Evolutionary conservation across 495 filamentous ascomycete species (phyloP), one percentile per base, ranked within the genome.

Genomic region (Aspergillus indologenus): DNA sequence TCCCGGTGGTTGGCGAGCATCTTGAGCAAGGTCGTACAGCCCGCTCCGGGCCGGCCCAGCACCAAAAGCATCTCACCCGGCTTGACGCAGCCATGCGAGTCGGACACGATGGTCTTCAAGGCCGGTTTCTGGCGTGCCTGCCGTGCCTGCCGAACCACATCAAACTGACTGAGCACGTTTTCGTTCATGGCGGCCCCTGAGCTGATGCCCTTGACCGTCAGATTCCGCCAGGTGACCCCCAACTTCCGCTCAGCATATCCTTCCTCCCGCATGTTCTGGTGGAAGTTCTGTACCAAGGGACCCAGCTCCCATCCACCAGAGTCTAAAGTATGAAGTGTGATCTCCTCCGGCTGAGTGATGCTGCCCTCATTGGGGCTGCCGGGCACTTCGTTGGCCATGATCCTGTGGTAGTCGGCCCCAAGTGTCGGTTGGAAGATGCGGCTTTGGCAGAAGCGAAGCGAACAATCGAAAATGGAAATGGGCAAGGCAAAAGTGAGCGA

Each of bases 1-100:
- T 69, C 75, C 58, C 83, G 70, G 52, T 82, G 79, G 59, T 85
- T 85, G 14, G 82, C 75, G 9, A 89, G 75, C 11, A 82, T 79
- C 65, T 87, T 87, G 14, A 89, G 54, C n/a, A 75, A 50, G 1
- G 72, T 75, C 9, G 63, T 66, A 45, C 70, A 75, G n/a, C 71
- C 71, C 5, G 60, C 61, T 15, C 71, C 71, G 15, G 71, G 71
- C 0, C 71, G 46, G 11, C 71, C 71, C 1, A 75, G 59, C 1
- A 75, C 71, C 5, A 75, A 53, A 5, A 70, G 56, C 61, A 73
- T 66, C 45, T 71, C 70, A 14, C 72, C 72, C 5, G 79, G 79
- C 54, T 79, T 78, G 0, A 90, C 74, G 29, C 62, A 63, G 8
- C 64, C 61, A 53, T 62, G 60, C 5, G 52, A 57, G 9, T 62